phyloP scores from a whole-genome alignment of 1,284 basidiomycete species.

The Boletus subluridellus region DNA sequence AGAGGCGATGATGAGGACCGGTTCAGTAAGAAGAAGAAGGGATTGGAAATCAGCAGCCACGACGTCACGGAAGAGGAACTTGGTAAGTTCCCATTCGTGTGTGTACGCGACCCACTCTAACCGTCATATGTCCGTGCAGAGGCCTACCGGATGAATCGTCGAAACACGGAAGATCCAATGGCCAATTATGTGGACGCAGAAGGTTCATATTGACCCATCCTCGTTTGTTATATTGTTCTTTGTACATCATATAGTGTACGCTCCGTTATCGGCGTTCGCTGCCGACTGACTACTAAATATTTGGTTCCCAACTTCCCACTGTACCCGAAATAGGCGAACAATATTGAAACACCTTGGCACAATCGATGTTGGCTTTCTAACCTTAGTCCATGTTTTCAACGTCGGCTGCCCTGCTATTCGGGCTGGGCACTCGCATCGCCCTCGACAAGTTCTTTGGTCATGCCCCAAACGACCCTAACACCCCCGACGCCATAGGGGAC shows the following conservation, averaged over 20 bases:
- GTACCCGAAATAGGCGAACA: constrained; percentile 25
- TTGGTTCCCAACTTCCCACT: constrained; percentile 38
- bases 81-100: constrained; percentile 50
- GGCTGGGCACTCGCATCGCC: constrained; percentile 65
- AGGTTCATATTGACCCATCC: constrained; percentile 25
- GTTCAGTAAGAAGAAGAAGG: constrained; percentile 59
- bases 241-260: constrained; percentile 30
- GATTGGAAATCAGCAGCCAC: constrained; percentile 45
- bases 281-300: background rate
- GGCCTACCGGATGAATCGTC: constrained; percentile 75
- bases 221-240: constrained; percentile 11
- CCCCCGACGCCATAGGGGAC: constrained; percentile 48
- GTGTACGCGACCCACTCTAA: background rate
- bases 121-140: constrained; percentile 47
- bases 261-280: constrained; percentile 1
- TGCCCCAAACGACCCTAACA: constrained; percentile 34
- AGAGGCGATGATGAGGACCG: constrained; percentile 58
- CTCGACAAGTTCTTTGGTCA: constrained; percentile 53
- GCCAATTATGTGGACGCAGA: constrained; percentile 73
- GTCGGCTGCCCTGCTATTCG: constrained; percentile 45
- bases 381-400: constrained; percentile 41
- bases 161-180: constrained; percentile 82
- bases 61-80: constrained; percentile 93
- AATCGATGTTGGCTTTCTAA: constrained; percentile 22
- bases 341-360: constrained; percentile 13